Base-by-base conservation (phyloP, 306 rosid genomes). In the Cucumis hystrix region DNA sequence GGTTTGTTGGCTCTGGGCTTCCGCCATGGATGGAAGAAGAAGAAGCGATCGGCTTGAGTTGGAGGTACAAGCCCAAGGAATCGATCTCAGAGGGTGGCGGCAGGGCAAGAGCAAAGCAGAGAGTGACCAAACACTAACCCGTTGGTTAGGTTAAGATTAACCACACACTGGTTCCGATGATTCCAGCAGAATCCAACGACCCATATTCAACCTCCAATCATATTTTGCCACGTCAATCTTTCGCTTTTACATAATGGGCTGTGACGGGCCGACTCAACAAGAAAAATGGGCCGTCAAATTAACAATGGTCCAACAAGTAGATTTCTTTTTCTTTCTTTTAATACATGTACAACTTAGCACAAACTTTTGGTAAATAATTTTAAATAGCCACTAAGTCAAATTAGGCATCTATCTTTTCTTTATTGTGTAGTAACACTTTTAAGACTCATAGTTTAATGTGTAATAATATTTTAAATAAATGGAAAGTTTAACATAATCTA, bases 21-120 rank as follows among this genome's bases (percentile, higher is more conserved):
- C 98, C 88, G 97, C 93, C 98, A 94, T 94, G 68, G 91, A 79
- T 71, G 88, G 55, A 47, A 79, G 83, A 71, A 49, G 75, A 80
- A 65, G 83, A 83, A 69, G 72, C 80, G 81, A 76, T 79, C 67
- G 15, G 74, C 55, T 60, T 60, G 63, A 52, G 80, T 70, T 66
- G 60, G 72, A 73, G 77, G 49, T 71, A 52, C 17, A 30, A 35
- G 30, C 13, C 3, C 58, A 49, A 47, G 5, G n/a, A 47, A 7
- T 71, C 23, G 60, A 49, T 7, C 1, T 11, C 8, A 28, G 76
- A 60, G 75, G 6, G 52, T 71, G 64, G 37, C 16, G 37, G 6
- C 55, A 52, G 87, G 84, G 81, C 79, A 70, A 51, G 5, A 35
- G 67, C 37, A 43, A 5, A 54, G 23, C 61, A 72, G 25, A 77